Evolutionary conservation across 768 basidiomycete genomes (phyloP), one percentile per base, ranked within the genome.

Genomic region (Neoboletus magnificus): DNA sequence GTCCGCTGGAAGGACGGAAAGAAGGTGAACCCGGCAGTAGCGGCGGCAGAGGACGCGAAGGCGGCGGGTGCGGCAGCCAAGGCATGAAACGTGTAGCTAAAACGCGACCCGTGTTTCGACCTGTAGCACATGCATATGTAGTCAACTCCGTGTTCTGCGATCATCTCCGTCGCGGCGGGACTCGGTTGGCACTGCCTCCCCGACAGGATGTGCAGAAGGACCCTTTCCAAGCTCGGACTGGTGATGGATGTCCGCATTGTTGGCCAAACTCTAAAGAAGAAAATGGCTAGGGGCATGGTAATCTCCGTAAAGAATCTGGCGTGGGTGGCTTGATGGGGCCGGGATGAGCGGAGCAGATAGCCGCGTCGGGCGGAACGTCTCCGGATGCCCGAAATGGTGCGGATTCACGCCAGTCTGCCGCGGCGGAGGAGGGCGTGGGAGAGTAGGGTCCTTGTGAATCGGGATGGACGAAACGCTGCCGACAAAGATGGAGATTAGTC

Each of bases 11-110:
- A 93, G 76, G 90, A 92, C 71, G 88, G 87, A 58, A 91, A 97
- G 84, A 92, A 93, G 82, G 87, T 95, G 74, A 96, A 96, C 79
- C 90, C 93, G 43, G 94, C 94, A 52, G 94, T 97, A 35, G 89
- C 85, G 44, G 94, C 93, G 58, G 94, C 94, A 23, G 89, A 93
- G 77, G 93, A 89, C 51, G 89, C 88, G 30, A 90, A 91, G 73
- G 85, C 82, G 18, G 77, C 74, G 43, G 76, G 73, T 43, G 74
- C 71, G 20, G 77, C 77, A 39, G 72, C 69, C 62, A 84, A 84
- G 66, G 80, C 82, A 67, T 85, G 50, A 72, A 52, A 79, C 35
- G 33, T 15, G 20, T 49, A 20, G 25, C 18, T 55, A 35, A 60
- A 59, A 48, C 41, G 30, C 49, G 12, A 30, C 3, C 7, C 7